Percentiles rank a stretch among this genome's conserved stretches.
phyloP scores from a whole-genome alignment of 2,329 filamentous ascomycete genomes.

The Ambrosiella beaveri region DNA sequence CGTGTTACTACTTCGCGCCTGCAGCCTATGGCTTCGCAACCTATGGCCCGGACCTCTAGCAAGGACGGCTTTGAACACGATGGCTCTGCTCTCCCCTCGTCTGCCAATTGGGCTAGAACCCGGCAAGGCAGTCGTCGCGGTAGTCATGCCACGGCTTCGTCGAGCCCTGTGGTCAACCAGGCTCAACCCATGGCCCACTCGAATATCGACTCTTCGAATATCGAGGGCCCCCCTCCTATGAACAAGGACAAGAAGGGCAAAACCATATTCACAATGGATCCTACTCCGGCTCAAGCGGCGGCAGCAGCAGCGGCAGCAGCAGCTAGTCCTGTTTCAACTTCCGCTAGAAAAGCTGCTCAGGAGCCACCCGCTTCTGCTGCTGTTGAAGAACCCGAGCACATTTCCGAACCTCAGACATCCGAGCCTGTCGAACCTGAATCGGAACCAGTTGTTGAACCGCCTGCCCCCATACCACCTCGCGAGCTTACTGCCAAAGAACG shows the following conservation, averaged over 20 bases:
- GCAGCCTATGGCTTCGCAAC: conserved; percentile 27
- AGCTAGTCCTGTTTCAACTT: background rate
- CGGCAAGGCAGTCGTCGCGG: conserved; percentile 48
- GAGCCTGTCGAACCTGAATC: background rate
- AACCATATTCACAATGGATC: background rate
- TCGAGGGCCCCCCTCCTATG: conserved; percentile 18
- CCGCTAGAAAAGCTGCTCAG: background rate
- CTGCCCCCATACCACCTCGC: background rate
- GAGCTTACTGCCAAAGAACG: conserved; percentile 5
- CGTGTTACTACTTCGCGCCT: conserved; percentile 1
- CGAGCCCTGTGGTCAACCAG: conserved; percentile 60
- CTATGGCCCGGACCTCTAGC: conserved; percentile 62
- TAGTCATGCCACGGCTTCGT: conserved; percentile 65
- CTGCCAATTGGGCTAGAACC: conserved; percentile 79
- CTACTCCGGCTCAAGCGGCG: background rate
- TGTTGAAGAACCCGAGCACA: conserved; percentile 5
- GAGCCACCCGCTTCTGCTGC: conserved; percentile 12
- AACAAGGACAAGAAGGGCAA: conserved; percentile 14
- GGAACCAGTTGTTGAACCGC: conserved; percentile 2
- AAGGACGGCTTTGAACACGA: conserved; percentile 57
- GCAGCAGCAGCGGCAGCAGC: background rate
- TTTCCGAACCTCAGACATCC: conserved; percentile 3
- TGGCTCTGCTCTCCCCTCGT: conserved; percentile 77
- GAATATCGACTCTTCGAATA: conserved; percentile 27
- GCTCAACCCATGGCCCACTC: conserved; percentile 34